These are phyloP conservation scores for Prototheca cutis DNA, from an alignment of 163 green algal genomes.

Conservation along the genomic window DNA sequence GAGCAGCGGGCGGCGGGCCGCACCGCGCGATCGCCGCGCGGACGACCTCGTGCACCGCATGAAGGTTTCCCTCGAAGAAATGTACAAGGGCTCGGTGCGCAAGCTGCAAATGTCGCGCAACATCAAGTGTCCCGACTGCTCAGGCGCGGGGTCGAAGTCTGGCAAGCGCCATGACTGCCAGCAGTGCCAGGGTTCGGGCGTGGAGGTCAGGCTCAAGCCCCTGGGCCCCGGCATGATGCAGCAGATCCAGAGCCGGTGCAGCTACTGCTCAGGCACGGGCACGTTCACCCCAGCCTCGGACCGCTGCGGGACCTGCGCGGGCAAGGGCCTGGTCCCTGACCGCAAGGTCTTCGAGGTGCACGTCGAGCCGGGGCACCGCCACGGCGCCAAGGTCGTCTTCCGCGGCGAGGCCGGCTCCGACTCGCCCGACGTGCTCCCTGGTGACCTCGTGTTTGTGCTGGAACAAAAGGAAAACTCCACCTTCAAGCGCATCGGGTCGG, in stretches of 20 bases:
- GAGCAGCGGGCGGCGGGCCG: slow-evolving; percentile 35
- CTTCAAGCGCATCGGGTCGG: slow-evolving; percentile 80
- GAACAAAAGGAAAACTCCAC: slow-evolving; percentile 70
- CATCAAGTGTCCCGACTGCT: slow-evolving; percentile 72
- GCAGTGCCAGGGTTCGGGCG: slow-evolving; percentile 68
- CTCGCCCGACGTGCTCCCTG: slow-evolving; percentile 57
- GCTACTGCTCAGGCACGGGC: slow-evolving; percentile 45
- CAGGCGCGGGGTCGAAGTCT: slow-evolving; percentile 69
- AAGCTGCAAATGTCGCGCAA: slow-evolving; percentile 79
- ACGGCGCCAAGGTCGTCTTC: slow-evolving; percentile 71
- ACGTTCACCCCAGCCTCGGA: slow-evolving; percentile 34
- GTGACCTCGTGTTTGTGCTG: slow-evolving; percentile 69
- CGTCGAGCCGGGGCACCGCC: slow-evolving; percentile 68
- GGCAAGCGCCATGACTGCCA: slow-evolving; percentile 66
- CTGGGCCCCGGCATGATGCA: slow-evolving; percentile 91
- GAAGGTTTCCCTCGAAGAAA: slow-evolving; percentile 81
- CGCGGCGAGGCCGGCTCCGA: slow-evolving; percentile 77
- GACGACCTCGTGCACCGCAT: slow-evolving; percentile 90
- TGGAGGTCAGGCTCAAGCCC: slow-evolving; percentile 75
- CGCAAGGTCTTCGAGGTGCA: slow-evolving; percentile 87
- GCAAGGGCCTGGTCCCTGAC: slow-evolving; percentile 65
- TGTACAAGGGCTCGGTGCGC: slow-evolving; percentile 80
- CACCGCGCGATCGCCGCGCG: slow-evolving; percentile 55
- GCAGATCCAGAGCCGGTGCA: slow-evolving; percentile 83
- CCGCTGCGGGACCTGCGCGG: slow-evolving; percentile 32